Evolutionary conservation across 768 basidiomycete species (phyloP).

Genomic region (Lactarius akahatsu): DNA sequence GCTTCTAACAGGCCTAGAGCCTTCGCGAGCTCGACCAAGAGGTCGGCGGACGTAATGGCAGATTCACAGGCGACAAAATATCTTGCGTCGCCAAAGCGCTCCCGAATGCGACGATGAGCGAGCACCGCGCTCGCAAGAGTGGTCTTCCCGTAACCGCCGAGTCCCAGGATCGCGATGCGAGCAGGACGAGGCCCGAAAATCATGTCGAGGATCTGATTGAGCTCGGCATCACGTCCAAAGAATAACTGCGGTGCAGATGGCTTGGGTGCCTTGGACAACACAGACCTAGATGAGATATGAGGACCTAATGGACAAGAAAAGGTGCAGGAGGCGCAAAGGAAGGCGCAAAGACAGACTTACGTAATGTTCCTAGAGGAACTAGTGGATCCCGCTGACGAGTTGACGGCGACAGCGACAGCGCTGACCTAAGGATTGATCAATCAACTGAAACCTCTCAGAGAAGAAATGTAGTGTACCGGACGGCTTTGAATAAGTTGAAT

Average conservation of each 20-base stretch:
- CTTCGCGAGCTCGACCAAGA: conserved; percentile 32
- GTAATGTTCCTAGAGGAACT: not conserved
- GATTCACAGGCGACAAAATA: conserved; percentile 40
- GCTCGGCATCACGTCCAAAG: conserved; percentile 10
- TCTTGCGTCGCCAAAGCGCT: conserved; percentile 31
- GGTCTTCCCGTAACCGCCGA: conserved; percentile 44
- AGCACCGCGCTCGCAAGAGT: conserved; percentile 38
- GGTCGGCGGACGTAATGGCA: conserved; percentile 31
- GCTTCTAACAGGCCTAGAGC: not conserved
- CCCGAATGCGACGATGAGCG: conserved; percentile 30
- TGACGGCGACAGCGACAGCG: not conserved
- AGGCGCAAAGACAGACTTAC: not conserved
- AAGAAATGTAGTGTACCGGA: not conserved
- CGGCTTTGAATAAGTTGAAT: not conserved
- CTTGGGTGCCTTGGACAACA: not conserved
- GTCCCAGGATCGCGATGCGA: conserved; percentile 10
- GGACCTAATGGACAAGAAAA: not conserved
- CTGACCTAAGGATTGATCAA: not conserved
- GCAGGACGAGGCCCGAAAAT: not conserved
- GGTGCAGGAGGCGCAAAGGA: no score
- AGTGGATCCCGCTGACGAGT: not conserved
- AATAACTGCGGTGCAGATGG: conserved; percentile 11
- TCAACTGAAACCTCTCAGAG: not conserved
- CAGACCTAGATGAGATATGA: not conserved
- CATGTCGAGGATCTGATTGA: conserved; percentile 8